phyloP scores from a whole-genome alignment of 306 rosid genomes.

The Ormosia semicastrata region DNA sequence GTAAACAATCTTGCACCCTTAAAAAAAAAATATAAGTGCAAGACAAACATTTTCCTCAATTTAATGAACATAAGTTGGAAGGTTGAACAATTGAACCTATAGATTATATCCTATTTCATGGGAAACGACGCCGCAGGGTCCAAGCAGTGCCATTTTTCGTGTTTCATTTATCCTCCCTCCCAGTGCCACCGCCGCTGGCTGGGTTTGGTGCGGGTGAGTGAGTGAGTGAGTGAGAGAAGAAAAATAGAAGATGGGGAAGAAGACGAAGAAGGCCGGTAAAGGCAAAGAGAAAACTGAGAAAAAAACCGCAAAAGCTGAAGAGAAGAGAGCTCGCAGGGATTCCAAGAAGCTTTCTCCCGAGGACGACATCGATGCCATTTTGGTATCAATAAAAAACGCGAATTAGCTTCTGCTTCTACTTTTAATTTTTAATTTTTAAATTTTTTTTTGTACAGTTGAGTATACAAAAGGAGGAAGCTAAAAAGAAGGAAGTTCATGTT shows the following conservation, averaged over 20 bases:
- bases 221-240: not conserved
- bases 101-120: not conserved
- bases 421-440: too few relatives aligned
- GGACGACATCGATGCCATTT: constrained; percentile 92
- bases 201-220: not conserved
- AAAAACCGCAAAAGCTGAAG: constrained; percentile 85
- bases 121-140: not conserved
- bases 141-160: not conserved
- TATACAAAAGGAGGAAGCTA: constrained; percentile 93
- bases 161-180: not conserved
- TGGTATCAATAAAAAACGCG: constrained; percentile 24
- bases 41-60: too few relatives aligned
- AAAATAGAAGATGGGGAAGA: constrained; percentile 79
- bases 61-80: too few relatives aligned
- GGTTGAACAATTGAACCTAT: too few relatives aligned
- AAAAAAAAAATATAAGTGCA: too few relatives aligned
- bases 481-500: constrained; percentile 85
- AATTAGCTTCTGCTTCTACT: not conserved
- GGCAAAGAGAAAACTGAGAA: constrained; percentile 94
- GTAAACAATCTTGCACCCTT: too few relatives aligned
- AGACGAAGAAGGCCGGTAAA: constrained; percentile 87
- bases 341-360: constrained; percentile 93
- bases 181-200: not conserved
- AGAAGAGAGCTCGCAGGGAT: constrained; percentile 84
- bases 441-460: constrained; percentile 41